Evolutionary conservation across 208 protist genomes (phyloP).

Genomic region (Sergeia podlipaevii): DNA sequence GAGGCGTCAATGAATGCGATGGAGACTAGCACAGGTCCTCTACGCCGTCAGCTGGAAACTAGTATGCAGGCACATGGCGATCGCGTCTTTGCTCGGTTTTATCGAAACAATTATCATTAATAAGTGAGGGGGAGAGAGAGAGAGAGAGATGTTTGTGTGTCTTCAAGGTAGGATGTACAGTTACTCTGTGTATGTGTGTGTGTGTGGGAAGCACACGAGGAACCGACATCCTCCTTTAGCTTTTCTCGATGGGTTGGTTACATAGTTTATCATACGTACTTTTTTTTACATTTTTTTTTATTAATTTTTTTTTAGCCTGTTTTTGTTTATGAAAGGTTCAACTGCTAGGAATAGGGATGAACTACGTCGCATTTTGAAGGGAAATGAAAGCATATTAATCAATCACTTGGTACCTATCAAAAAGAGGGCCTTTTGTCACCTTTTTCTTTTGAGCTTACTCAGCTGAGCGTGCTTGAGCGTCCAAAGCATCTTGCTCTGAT

Average conservation of each 20-base stretch:
- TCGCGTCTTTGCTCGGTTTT: constrained; percentile 77
- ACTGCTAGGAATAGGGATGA: background rate
- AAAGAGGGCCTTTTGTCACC: background rate
- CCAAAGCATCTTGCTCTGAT: background rate
- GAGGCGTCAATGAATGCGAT: constrained; percentile 37
- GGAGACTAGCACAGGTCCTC: constrained; percentile 66
- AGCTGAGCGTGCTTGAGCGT: background rate
- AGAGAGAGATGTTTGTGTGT: too few species aligned
- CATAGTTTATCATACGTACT: background rate
- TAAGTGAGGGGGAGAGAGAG: background rate
- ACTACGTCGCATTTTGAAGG: constrained; percentile 1
- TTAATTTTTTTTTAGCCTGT: constrained; percentile 1
- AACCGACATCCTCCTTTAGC: background rate
- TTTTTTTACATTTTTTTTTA: constrained; percentile 9
- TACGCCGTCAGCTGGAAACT: constrained; percentile 46
- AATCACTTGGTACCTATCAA: too few species aligned
- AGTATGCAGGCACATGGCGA: constrained; percentile 79
- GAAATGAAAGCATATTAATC: too few species aligned
- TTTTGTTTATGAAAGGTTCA: background rate
- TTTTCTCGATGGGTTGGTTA: background rate
- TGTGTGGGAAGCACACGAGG: background rate
- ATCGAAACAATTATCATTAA: constrained; percentile 81
- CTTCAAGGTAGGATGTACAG: too few species aligned
- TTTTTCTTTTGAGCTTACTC: background rate
- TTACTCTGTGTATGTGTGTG: background rate